Percentiles rank a stretch among this genome's conserved stretches.
Conservation (phyloP, 768 basidiomycete species). For the Lentinus tigrinus region DNA sequence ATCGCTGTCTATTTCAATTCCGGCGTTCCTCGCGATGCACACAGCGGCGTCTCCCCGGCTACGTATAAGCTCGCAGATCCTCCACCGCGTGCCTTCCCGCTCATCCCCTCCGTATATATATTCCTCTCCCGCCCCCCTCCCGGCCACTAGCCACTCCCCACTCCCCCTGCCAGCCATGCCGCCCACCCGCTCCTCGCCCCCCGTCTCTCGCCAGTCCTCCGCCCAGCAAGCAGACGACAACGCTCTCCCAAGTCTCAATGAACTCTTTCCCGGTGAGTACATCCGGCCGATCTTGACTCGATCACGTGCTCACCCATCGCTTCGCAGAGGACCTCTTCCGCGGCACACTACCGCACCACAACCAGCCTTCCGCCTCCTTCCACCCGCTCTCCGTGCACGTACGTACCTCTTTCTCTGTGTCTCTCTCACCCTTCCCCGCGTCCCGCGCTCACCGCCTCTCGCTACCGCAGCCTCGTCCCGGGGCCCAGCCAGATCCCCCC, state of each 20-base stretch:
- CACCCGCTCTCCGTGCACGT: slow-evolving; percentile 11
- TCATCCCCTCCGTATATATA: not conserved
- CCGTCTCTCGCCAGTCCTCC: not conserved
- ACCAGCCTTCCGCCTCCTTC: not conserved
- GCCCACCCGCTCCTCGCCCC: not conserved
- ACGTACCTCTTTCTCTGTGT: not conserved
- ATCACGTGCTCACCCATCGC: not conserved
- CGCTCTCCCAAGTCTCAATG: slow-evolving; percentile 24
- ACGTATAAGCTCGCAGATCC: not conserved
- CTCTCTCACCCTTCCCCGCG: not conserved
- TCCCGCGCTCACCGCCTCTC: not conserved
- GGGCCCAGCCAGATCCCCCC: not conserved
- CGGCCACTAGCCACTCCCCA: not conserved
- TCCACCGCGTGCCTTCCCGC: not conserved
- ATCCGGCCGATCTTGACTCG: not conserved
- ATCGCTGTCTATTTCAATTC: slow-evolving; percentile 14
- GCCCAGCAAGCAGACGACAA: not conserved
- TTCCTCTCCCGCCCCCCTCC: not conserved
- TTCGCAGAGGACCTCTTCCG: slow-evolving; percentile 17
- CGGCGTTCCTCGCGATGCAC: not conserved
- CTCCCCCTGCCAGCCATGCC: not conserved
- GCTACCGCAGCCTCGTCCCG: not conserved
- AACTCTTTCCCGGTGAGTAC: slow-evolving; percentile 22
- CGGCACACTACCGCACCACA: slow-evolving; percentile 4
- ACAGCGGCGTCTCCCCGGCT: not conserved